phyloP scores from a whole-genome alignment of 306 rosid species.

The Cicer arietinum region DNA sequence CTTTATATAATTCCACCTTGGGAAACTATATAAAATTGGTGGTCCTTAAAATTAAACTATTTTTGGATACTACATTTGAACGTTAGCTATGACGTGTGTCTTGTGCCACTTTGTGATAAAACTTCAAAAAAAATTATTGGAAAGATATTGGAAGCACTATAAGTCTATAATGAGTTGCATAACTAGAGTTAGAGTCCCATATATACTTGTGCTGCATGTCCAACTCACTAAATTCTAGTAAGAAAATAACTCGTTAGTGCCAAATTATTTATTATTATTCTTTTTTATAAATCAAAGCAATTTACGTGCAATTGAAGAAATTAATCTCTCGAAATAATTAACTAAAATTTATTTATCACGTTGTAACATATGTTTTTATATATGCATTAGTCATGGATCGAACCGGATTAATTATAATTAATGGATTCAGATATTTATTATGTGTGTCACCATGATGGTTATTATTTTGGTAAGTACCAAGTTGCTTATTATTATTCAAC shows the following conservation, averaged over 20 bases:
- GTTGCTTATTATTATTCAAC: conserved; percentile 43
- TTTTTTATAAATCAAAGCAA: neutral
- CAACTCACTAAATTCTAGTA: neutral
- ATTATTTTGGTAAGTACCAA: conserved; percentile 28
- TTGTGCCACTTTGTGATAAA: conserved; percentile 39
- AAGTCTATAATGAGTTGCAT: neutral
- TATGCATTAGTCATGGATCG: too few species aligned
- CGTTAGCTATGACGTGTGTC: conserved; percentile 7
- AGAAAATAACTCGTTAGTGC: neutral
- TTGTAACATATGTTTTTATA: too few species aligned
- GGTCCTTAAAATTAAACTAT: neutral
- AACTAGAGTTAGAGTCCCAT: conserved; percentile 29
- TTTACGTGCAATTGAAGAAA: too few species aligned
- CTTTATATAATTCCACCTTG: conserved; percentile 2
- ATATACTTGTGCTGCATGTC: conserved; percentile 37
- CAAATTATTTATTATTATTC: conserved; percentile 37
- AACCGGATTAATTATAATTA: too few species aligned
- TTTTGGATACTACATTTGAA: conserved; percentile 26
- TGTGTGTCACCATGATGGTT: too few species aligned
- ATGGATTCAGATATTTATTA: too few species aligned
- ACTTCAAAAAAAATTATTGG: conserved; percentile 9
- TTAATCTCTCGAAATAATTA: too few species aligned
- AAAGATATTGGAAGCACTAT: conserved; percentile 37
- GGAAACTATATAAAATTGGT: conserved; percentile 9
- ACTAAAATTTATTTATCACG: too few species aligned